Base-by-base conservation (phyloP, 225 moss, liverwort and hornwort genomes). In the Sphagnum contortum region DNA sequence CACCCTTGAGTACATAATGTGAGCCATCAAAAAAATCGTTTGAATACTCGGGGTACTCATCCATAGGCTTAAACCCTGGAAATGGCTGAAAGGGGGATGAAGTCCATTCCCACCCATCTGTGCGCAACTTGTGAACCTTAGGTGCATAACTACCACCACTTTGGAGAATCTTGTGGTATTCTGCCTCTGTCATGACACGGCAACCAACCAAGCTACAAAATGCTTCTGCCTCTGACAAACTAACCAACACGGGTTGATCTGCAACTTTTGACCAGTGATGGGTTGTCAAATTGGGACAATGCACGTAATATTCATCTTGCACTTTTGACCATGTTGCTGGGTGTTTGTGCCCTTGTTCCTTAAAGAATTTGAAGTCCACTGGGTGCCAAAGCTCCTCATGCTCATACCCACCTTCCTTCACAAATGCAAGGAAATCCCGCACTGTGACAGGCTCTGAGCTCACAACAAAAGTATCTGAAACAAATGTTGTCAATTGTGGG, bases 241-340 rank as follows among this genome's bases (percentile, higher is more conserved):
- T 91, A 49, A 79, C 73, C 59, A 72, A 89, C 57, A 95, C 94
- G 7, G 91, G 91, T 61, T 78, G 75, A 2, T 48, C 48, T 2
- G 82, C 86, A 4, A 95, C 78, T 4, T 70, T 64, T 4, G 72
- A 66, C 94, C 91, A 95, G 64, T 91, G 88, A 1, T 67, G 65
- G 0, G 89, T 82, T 0, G 69, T 29, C 29, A 29, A 69, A 6
- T 79, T 64, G 2, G 70, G 50, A 44, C 56, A 80, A 72, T 95
- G 91, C 3, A 95, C 76, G 68, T 74, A 89, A 29, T 73, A 78
- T 9, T 91, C 89, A 0, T 63, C 75, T 5, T 86, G 76, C 6
- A 89, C 73, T 4, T 74, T 64, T 3, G 89, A 88, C 94, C 94
- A 95, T 0, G 91, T 88, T 44, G 91, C 94, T 6, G 94, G 94